Evolutionary conservation across 2,329 filamentous ascomycete genomes (phyloP).

Genomic region (Aspergillus hiratsukae): DNA sequence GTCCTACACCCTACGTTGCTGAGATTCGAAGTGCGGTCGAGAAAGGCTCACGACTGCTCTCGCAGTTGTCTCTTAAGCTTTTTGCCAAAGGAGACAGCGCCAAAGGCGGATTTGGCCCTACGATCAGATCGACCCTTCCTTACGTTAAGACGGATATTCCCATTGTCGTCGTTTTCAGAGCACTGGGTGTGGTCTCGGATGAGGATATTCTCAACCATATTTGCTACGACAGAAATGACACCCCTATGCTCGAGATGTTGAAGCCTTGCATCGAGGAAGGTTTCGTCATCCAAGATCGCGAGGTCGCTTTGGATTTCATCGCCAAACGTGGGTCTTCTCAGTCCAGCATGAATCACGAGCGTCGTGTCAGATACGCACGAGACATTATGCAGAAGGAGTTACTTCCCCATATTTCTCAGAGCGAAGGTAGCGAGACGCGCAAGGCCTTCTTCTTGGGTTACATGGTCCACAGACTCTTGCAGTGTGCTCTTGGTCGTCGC

Average conservation of each 20-base stretch:
- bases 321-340: slow-evolving; percentile 80
- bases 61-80: slow-evolving; percentile 85
- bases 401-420: slow-evolving; percentile 92
- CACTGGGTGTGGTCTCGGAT: slow-evolving; percentile 91
- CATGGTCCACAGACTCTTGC: slow-evolving; percentile 94
- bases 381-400: slow-evolving; percentile 98
- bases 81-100: slow-evolving; percentile 76
- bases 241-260: slow-evolving; percentile 94
- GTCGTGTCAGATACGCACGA: slow-evolving; percentile 85
- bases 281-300: slow-evolving; percentile 91
- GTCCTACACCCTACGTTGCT: slow-evolving; percentile 84
- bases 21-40: slow-evolving; percentile 96
- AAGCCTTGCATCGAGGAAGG: slow-evolving; percentile 97
- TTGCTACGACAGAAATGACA: slow-evolving; percentile 91
- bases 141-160: slow-evolving; percentile 93
- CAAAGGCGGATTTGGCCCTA: slow-evolving; percentile 78
- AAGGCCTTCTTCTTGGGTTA: slow-evolving; percentile 99
- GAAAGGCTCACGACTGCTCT: slow-evolving; percentile 91
- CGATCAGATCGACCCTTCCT: slow-evolving; percentile 83
- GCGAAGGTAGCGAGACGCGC: slow-evolving; percentile 86
- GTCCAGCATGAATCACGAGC: slow-evolving; percentile 68
- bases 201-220: slow-evolving; percentile 98
- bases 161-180: slow-evolving; percentile 92
- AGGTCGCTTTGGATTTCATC: slow-evolving; percentile 91
- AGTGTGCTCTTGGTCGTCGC: slow-evolving; percentile 85